Percentiles rank a stretch among this genome's conserved stretches.
Conservation (phyloP, 306 rosid genomes). For the Sphenostylis stenocarpa region DNA sequence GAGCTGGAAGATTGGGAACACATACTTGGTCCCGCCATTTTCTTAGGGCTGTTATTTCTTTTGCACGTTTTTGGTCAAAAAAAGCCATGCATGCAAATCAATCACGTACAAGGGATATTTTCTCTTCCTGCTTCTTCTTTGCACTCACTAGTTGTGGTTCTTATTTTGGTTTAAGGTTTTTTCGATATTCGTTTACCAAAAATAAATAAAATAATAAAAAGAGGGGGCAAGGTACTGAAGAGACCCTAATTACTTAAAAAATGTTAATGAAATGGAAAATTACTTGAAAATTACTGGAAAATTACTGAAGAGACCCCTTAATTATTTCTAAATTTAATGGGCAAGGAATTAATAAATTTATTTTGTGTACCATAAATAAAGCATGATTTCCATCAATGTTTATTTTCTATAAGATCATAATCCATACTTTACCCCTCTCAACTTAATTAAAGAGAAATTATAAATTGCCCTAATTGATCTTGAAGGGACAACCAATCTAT, state of each 20-base stretch:
- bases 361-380: no score
- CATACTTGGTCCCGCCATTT: slow-evolving; percentile 64
- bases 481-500: no score
- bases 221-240: not conserved
- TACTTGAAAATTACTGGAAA: no score
- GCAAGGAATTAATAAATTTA: no score
- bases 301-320: no score
- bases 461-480: no score
- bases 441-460: no score
- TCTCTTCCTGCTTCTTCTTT: not conserved
- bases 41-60: slow-evolving; percentile 42
- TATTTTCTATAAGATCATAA: no score
- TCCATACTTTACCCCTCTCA: no score
- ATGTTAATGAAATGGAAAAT: not conserved
- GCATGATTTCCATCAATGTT: no score
- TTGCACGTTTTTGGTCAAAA: not conserved
- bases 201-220: not conserved
- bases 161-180: not conserved
- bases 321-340: no score
- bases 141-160: not conserved
- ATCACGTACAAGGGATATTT: not conserved
- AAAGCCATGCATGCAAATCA: not conserved
- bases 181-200: not conserved
- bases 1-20: slow-evolving; percentile 23
- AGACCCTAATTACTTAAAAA: no score